Evolutionary conservation across 768 basidiomycete species (phyloP), one percentile per base, ranked within the genome.

Genomic region (Suillus variegatus): DNA sequence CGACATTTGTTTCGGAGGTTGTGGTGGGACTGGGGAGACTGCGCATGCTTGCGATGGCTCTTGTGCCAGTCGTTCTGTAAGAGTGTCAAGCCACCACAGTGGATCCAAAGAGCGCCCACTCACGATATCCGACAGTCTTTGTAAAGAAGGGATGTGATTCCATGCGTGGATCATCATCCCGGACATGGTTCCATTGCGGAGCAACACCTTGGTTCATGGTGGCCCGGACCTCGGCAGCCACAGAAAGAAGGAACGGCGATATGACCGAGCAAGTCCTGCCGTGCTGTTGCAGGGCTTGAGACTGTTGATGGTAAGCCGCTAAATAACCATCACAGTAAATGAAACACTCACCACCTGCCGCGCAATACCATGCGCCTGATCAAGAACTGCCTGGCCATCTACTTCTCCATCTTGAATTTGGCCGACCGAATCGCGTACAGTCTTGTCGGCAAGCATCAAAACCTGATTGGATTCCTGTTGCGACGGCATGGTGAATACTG

Each of bases 341-440:
- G 28, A 46, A 46, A 13, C 1, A 49, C 13, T 0, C 13, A 49
- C 47, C 5, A 49, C 47, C 22, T 13, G 47, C 47, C 1, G 0
- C 3, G 12, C 47, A 2, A 49, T 25, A 0, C 25, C 22, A 49
- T 49, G 47, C 0, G 22, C 47, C 22, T 49, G 12, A 12, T 49
- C 47, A 49, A 49, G 12, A 0, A 22, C 47, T 12, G 22, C 22
- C 4, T 0, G 1, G 22, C 22, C 47, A 49, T 49, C 47, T 4
- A 6, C 22, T 25, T 49, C 4, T 4, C 4, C 10, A 10, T 0
- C 1, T 6, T 4, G 12, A 10, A 47, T 22, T 0, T 9, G 5
- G 44, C 3, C 0, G 4, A 46, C 8, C 0, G 2, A 28, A 28
- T 8, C 1, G 0, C 4, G 9, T 8, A 2, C 44, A 46, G 44